phyloP scores from a whole-genome alignment of 2,329 filamentous ascomycete genomes.

The Penicillium sp. region DNA sequence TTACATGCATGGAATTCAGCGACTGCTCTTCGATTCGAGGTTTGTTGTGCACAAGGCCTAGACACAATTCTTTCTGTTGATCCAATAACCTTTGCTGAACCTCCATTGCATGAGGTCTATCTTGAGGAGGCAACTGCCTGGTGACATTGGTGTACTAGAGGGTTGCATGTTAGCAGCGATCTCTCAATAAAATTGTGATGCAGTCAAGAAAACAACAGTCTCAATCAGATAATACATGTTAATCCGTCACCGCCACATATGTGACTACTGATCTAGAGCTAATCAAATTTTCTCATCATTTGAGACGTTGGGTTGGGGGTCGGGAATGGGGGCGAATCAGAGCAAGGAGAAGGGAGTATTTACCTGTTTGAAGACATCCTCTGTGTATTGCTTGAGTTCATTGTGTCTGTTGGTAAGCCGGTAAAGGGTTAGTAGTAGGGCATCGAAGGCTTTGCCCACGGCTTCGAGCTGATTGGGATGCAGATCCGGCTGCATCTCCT shows the following conservation, averaged over 20 bases:
- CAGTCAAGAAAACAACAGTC: conserved; percentile 28
- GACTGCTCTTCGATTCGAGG: conserved; percentile 54
- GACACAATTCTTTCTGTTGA: conserved; percentile 31
- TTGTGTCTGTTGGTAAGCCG: conserved; percentile 42
- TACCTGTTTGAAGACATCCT: conserved; percentile 45
- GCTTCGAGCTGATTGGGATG: conserved; percentile 33
- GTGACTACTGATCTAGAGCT: conserved; percentile 85
- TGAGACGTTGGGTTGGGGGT: conserved; percentile 27
- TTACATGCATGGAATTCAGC: conserved; percentile 63
- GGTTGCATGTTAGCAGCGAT: conserved; percentile 28
- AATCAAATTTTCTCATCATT: conserved; percentile 58
- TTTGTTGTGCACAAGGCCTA: conserved; percentile 36
- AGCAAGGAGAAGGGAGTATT: conserved; percentile 9
- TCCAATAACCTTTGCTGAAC: conserved; percentile 34
- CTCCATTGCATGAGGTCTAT: conserved; percentile 30
- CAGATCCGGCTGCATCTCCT: conserved; percentile 33
- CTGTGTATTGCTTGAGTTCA: conserved; percentile 37
- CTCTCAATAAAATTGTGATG: conserved; percentile 14
- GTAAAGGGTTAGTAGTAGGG: conserved; percentile 42
- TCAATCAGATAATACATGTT: conserved; percentile 56
- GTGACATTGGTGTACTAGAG: conserved; percentile 22
- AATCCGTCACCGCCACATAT: conserved; percentile 63
- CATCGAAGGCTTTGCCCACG: conserved; percentile 43
- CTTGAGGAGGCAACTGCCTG: conserved; percentile 20
- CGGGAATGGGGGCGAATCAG: conserved; percentile 1